Evolutionary conservation across 139 green algal genomes (phyloP).

Genomic region (Haematococcus sp.): DNA sequence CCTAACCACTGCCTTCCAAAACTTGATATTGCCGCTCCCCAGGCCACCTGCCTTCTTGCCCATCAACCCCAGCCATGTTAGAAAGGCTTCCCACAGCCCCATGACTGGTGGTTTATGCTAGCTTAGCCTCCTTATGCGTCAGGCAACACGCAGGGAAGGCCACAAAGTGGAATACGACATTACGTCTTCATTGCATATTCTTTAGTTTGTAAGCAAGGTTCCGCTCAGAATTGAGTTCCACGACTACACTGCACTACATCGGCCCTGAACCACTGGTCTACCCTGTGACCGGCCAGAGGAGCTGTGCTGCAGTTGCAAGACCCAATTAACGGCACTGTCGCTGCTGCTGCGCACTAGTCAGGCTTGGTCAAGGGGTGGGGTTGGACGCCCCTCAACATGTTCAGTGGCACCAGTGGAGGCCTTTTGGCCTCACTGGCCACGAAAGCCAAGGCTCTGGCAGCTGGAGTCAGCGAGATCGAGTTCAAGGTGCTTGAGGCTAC

Average conservation of each 20-base stretch:
- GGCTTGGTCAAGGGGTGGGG: not conserved
- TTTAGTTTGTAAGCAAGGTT: too few relatives aligned
- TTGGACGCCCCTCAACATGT: not conserved
- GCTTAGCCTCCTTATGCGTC: too few relatives aligned
- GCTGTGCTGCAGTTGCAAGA: too few relatives aligned
- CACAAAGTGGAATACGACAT: too few relatives aligned
- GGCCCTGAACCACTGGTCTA: too few relatives aligned
- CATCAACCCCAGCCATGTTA: slow-evolving; percentile 17
- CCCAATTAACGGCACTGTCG: too few relatives aligned
- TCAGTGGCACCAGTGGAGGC: not conserved
- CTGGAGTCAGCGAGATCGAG: slow-evolving; percentile 74
- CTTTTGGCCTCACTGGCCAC: not conserved
- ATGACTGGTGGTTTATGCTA: slow-evolving; percentile 2
- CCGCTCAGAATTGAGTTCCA: too few relatives aligned
- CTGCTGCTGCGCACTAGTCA: not conserved
- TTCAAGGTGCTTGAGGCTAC: slow-evolving; percentile 79
- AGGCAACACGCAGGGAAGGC: too few relatives aligned
- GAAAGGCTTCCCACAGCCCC: slow-evolving; percentile 25
- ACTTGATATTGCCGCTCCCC: not conserved
- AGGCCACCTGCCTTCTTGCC: slow-evolving; percentile 20
- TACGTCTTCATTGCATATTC: too few relatives aligned
- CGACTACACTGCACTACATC: not conserved
- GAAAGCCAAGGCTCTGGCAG: slow-evolving; percentile 38
- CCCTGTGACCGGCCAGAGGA: too few relatives aligned
- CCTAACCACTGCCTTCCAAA: not conserved